Conservation (phyloP, 2,329 filamentous ascomycete genomes). For the Monosporascus sp. region DNA sequence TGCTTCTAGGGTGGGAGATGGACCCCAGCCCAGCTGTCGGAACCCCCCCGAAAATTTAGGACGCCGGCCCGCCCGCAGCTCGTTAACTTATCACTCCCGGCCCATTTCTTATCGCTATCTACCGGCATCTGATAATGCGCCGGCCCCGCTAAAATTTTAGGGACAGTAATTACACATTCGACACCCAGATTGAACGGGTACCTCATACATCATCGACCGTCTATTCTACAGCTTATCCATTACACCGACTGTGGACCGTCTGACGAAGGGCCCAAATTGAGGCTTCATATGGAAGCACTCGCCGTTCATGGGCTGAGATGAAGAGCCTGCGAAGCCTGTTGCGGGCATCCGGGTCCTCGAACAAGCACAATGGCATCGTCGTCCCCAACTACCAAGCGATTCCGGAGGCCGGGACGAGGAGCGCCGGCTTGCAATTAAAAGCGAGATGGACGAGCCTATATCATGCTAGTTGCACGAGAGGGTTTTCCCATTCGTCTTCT, state of each 20-base stretch:
- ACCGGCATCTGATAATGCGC: background rate
- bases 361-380: conserved; percentile 8
- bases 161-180: background rate
- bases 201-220: background rate
- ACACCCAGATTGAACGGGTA: background rate
- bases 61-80: conserved; percentile 3
- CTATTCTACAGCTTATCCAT: too few relatives aligned
- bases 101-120: background rate
- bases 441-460: too few relatives aligned
- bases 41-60: conserved; percentile 1
- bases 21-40: background rate
- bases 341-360: conserved; percentile 16
- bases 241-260: background rate
- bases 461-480: background rate
- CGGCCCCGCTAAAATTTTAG: conserved; percentile 1
- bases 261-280: conserved; percentile 1
- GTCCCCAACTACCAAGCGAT: background rate
- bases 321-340: conserved; percentile 21
- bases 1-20: background rate
- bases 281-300: conserved; percentile 2
- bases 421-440: too few relatives aligned
- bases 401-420: too few relatives aligned
- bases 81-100: background rate
- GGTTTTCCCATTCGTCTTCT: background rate
- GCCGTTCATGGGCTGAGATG: conserved; percentile 25